A percentile compares a stretch with the other conserved stretches of the same genome.
Evolutionary conservation across 2,329 filamentous ascomycete species (phyloP).

Genomic region (Venturia effusa): DNA sequence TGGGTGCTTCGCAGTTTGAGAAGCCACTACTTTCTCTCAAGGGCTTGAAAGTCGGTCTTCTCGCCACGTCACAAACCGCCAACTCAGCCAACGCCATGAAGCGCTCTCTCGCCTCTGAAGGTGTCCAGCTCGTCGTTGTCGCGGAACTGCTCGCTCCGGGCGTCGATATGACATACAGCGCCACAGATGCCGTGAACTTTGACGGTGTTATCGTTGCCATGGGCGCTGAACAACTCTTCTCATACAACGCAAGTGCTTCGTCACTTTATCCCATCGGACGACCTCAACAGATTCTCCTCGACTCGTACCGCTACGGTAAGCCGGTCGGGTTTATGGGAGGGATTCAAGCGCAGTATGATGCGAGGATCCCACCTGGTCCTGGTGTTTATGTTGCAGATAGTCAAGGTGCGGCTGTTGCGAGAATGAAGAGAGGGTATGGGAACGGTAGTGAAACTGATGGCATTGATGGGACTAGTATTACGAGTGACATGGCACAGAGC

Average conservation of each 20-base stretch:
- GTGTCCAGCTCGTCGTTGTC: constrained; percentile 49
- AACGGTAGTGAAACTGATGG: background rate
- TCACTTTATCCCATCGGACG: constrained; percentile 53
- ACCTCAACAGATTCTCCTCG: constrained; percentile 51
- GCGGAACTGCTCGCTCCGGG: constrained; percentile 45
- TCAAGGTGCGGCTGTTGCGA: constrained; percentile 13
- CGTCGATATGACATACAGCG: constrained; percentile 54
- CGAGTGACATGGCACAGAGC: constrained; percentile 27
- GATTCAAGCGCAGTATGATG: constrained; percentile 24
- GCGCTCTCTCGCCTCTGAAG: constrained; percentile 35
- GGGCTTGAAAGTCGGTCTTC: constrained; percentile 52
- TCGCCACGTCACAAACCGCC: constrained; percentile 40
- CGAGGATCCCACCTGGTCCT: constrained; percentile 33
- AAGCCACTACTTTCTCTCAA: constrained; percentile 48
- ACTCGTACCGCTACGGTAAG: constrained; percentile 60
- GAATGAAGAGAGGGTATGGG: constrained; percentile 15
- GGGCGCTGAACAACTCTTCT: constrained; percentile 44
- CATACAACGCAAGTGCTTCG: constrained; percentile 27
- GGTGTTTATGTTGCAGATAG: constrained; percentile 20
- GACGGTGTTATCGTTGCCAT: constrained; percentile 52
- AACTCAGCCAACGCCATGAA: constrained; percentile 46
- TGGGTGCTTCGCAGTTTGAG: constrained; percentile 48
- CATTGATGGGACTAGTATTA: constrained; percentile 5
- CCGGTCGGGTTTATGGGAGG: constrained; percentile 50
- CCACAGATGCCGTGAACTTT: constrained; percentile 50